Evolutionary conservation across 352 stramenopile genomes (phyloP).

Genomic region (Globisporangium mamillatum): DNA sequence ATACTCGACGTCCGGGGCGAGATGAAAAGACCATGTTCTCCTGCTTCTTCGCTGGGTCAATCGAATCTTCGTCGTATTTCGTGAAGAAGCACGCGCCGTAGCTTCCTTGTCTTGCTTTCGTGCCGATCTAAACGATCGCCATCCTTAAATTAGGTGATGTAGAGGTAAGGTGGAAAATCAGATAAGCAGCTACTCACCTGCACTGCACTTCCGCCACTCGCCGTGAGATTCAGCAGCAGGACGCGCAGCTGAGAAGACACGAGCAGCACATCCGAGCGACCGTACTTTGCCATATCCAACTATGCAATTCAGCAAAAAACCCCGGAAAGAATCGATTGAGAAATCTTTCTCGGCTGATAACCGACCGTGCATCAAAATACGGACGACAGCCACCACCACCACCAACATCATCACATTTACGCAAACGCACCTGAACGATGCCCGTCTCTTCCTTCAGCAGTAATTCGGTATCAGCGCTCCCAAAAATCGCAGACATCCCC

Average conservation of each 20-base stretch:
- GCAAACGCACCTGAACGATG: conserved; percentile 64
- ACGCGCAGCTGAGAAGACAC: conserved; percentile 83
- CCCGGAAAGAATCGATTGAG: background rate
- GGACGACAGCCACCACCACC: background rate
- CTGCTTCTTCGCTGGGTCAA: conserved; percentile 54
- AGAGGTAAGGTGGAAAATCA: background rate
- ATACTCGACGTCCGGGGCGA: conserved; percentile 75
- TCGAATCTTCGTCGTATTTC: conserved; percentile 48
- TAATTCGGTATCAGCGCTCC: conserved; percentile 76
- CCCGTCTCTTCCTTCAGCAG: conserved; percentile 84
- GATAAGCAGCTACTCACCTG: conserved; percentile 24
- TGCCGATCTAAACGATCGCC: conserved; percentile 50
- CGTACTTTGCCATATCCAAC: conserved; percentile 63
- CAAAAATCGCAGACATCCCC: conserved; percentile 83
- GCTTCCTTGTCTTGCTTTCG: conserved; percentile 76
- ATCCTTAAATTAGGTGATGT: background rate
- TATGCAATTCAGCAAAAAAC: conserved; percentile 13
- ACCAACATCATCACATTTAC: background rate
- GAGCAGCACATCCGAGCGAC: conserved; percentile 62
- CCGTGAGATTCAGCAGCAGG: conserved; percentile 72
- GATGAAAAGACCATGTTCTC: conserved; percentile 80
- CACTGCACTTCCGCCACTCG: conserved; percentile 64
- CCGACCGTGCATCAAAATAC: background rate
- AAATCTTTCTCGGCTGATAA: background rate
- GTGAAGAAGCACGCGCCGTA: conserved; percentile 85